phyloP scores from a whole-genome alignment of 1,139 yeast species.

The Hyphopichia burtonii region DNA sequence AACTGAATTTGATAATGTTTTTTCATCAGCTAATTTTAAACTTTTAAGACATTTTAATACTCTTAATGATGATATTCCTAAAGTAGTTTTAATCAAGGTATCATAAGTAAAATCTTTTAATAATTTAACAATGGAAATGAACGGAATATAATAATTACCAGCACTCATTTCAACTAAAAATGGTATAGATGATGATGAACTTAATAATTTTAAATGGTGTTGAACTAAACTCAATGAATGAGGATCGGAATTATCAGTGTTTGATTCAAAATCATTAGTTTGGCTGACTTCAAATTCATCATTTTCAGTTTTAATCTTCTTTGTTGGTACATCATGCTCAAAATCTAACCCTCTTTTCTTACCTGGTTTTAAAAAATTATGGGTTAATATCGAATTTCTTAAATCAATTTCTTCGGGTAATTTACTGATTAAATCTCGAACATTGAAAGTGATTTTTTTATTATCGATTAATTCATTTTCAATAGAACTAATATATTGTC shows the following conservation, averaged over 20 bases:
- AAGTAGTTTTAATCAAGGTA: slow-evolving; percentile 53
- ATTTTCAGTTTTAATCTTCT: slow-evolving; percentile 47
- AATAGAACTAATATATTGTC: slow-evolving; percentile 22
- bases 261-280: slow-evolving; percentile 19
- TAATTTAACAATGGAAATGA: slow-evolving; percentile 37
- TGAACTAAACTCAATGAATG: slow-evolving; percentile 30
- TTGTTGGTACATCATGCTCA: slow-evolving; percentile 20
- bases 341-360: slow-evolving; percentile 29
- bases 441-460: slow-evolving; percentile 45
- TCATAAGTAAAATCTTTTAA: slow-evolving; percentile 62
- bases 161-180: slow-evolving; percentile 46
- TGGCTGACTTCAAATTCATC: slow-evolving; percentile 16
- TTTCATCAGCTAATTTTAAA: slow-evolving; percentile 77
- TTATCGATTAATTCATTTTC: slow-evolving; percentile 41
- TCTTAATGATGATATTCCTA: slow-evolving; percentile 59
- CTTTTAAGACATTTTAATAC: slow-evolving; percentile 67
- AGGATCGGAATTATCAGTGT: slow-evolving; percentile 14
- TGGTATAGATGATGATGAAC: slow-evolving; percentile 40
- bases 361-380: slow-evolving; percentile 32
- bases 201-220: slow-evolving; percentile 54
- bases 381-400: slow-evolving; percentile 46
- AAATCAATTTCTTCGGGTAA: slow-evolving; percentile 48
- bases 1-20: slow-evolving; percentile 72
- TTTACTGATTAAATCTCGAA: slow-evolving; percentile 51
- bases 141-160: slow-evolving; percentile 43